A percentile compares a stretch with the other conserved stretches of the same genome.
Evolutionary conservation across 2,329 filamentous ascomycete species (phyloP).

Genomic region (Cladosporium sp.): DNA sequence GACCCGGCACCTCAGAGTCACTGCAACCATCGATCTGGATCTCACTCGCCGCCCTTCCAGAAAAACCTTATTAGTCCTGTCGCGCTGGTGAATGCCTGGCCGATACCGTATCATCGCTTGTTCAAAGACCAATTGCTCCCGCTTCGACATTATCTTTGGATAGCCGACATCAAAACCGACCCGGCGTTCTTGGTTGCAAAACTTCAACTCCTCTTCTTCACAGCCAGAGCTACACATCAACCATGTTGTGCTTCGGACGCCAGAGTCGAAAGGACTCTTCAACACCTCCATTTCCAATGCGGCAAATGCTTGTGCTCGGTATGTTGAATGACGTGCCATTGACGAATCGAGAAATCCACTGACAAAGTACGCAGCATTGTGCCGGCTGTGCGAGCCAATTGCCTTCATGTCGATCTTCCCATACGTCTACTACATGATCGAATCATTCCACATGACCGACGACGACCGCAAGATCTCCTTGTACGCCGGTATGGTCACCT

Average conservation of each 20-base stretch:
- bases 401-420: conserved; percentile 99
- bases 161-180: background rate
- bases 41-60: conserved; percentile 13
- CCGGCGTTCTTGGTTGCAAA: background rate
- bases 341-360: background rate
- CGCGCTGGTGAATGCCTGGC: conserved; percentile 19
- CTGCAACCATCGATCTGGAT: conserved; percentile 15
- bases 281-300: conserved; percentile 52
- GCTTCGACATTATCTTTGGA: background rate
- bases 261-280: conserved; percentile 27
- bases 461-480: conserved; percentile 79
- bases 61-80: conserved; percentile 19
- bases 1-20: conserved; percentile 12
- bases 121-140: background rate
- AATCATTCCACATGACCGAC: conserved; percentile 82
- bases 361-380: conserved; percentile 48
- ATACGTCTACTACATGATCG: conserved; percentile 97
- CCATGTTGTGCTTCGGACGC: conserved; percentile 20
- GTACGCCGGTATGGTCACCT: conserved; percentile 94
- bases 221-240: conserved; percentile 15
- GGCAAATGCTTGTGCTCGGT: conserved; percentile 60
- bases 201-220: background rate
- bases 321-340: conserved; percentile 27
- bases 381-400: conserved; percentile 96
- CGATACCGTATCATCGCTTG: background rate